Base-by-base conservation (phyloP, 371 early-diverging fungal genomes). In the Mortierella sp. region DNA sequence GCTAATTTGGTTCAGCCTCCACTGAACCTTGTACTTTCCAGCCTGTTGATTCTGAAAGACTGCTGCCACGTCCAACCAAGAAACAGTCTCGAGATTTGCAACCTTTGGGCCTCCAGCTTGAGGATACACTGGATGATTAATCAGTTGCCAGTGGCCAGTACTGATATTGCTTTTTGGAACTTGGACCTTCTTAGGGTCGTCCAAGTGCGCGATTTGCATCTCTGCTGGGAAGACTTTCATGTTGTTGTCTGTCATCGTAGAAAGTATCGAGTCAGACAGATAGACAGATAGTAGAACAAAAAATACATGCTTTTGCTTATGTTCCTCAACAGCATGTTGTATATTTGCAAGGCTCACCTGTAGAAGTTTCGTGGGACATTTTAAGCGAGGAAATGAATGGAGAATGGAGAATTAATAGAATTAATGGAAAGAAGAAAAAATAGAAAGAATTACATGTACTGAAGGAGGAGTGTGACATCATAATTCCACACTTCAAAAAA, bases 21-120 rank as follows among this genome's bases (percentile, higher is more conserved):
- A 73, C 8, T 73, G 63, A 12, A 73, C 65, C 8, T 59, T 60
- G 49, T 73, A 67, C 28, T 57, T 35, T 22, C 52, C 72, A 11
- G 55, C 37, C 28, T 57, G 47, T 9, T 24, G 32, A 1, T 39
- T 40, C 54, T 52, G 11, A 14, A 73, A 68, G 9, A 58, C 37
- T 18, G 68, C 68, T 12, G 45, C 3, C 3, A 73, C 64, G 26
- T 73, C 74, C 37, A 73, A 20, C 74, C 74, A 73, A n/a, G 57
- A 49, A 10, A 73, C 74, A 5, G 68, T 45, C 0, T 20, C 39
- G 1, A 73, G 43, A 0, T 64, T 22, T 4, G 74, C 74, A 9
- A 73, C 64, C 24, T 73, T 67, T 39, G 62, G 59, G 3, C 28
- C 59, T 26, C 57, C 64, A 32, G 22, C 1, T 3, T n/a, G 54